Evolutionary conservation across 306 rosid genomes (phyloP), one percentile per base, ranked within the genome.

Genomic region (Lathyrus tuberosus): DNA sequence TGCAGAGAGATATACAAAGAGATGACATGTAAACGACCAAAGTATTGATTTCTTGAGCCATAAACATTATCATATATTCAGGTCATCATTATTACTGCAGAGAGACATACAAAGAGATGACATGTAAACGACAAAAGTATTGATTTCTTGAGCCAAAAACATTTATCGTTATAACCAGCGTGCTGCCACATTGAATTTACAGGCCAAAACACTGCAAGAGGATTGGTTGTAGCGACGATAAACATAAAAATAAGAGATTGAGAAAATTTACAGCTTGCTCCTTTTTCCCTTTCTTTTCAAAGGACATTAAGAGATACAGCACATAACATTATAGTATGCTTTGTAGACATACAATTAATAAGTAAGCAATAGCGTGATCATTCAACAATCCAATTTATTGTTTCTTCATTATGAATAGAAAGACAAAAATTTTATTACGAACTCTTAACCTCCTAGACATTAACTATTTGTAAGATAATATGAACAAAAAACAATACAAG

Each of bases 361-460:
- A 22, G 56, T 56, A 26, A 16, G 52, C 62, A 33, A 9, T 17
- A 47, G 16, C 54, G 44, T 56, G 52, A 47, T 71, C 73, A 46
- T 13, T 47, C 69, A 78, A 71, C 74, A 17, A 12, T 71, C 41
- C 52, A 47, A 22, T 15, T 69, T 44, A 56, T 70, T 8, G 5
- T 16, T n/a, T 44, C 24, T 42, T 31, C 33, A 49, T 61, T 61
- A 33, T 22, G 54, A 76, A 62, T 68, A 51, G 28, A 59, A 67
- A 62, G 46, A 46, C 35, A 56, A 71, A 24, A 20, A 57, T 20
- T 62, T 63, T 56, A 11, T 38, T 49, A 41, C 66, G 5, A 11
- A 31, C n/a, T 20, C 67, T 16, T 48, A 18, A 67, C 66, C 70
- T 66, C 65, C 64, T 30, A 59, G 53, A 67, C 51, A 61, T 24